These are phyloP conservation scores for Hirschfeldia incana DNA, from an alignment of 345 rosid genomes.

Conservation along the genomic window DNA sequence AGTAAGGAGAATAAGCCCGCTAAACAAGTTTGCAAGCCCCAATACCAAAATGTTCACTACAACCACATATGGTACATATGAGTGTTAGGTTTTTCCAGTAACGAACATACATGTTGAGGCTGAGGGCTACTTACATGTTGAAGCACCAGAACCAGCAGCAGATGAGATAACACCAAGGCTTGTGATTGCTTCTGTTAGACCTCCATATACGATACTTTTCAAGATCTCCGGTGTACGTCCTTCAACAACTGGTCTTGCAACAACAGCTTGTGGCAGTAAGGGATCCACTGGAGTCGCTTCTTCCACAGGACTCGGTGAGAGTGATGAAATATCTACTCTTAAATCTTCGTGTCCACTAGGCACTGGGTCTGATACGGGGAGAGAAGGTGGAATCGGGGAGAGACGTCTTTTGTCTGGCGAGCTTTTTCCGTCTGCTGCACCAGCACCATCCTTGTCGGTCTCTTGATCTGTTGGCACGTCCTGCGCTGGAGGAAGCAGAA, in stretches of 20 bases:
- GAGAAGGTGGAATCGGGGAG: slow-evolving; percentile 23
- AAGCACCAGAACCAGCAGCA: slow-evolving; percentile 78
- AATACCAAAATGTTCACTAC: slow-evolving; percentile 79
- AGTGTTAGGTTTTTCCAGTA: not conserved
- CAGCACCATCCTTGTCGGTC: slow-evolving; percentile 8
- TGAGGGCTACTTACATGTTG: slow-evolving; percentile 60
- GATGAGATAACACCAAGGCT: slow-evolving; percentile 69
- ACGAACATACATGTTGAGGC: not conserved
- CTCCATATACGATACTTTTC: slow-evolving; percentile 88
- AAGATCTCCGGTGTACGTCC: slow-evolving; percentile 54
- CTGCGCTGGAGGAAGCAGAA: not conserved
- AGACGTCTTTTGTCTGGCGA: not conserved
- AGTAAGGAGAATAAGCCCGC: slow-evolving; percentile 63
- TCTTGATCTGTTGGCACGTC: slow-evolving; percentile 23
- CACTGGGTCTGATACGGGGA: slow-evolving; percentile 5
- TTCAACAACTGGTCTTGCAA: slow-evolving; percentile 12
- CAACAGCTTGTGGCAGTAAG: not conserved
- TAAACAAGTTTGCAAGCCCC: slow-evolving; percentile 76
- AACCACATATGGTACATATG: not conserved
- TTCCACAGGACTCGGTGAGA: no score
- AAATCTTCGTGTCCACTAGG: no score
- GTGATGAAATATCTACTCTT: not conserved
- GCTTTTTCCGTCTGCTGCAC: not conserved
- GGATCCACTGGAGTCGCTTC: not conserved
- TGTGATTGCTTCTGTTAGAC: slow-evolving; percentile 77